These are phyloP conservation scores for Nitzschia sp. DNA, from an alignment of 108 stramenopile genomes.

Conservation along the genomic window DNA sequence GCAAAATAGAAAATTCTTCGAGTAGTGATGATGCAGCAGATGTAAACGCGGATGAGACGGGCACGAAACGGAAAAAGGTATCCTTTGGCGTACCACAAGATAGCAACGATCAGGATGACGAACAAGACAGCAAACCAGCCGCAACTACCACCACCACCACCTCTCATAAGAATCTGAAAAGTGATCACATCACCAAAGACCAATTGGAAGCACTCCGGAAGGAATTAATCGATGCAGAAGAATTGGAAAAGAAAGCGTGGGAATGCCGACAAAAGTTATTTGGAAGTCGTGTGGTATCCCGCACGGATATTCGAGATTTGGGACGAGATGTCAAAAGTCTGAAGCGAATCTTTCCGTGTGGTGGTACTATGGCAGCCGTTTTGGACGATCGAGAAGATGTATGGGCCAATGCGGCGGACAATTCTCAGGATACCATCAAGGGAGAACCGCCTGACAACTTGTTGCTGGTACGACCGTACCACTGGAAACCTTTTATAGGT, in stretches of 20 bases:
- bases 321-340: constrained; percentile 84
- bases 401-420: constrained; percentile 85
- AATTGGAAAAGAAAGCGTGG: constrained; percentile 59
- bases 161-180: constrained; percentile 4
- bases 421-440: constrained; percentile 41
- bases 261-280: constrained; percentile 69
- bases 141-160: not conserved
- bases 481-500: constrained; percentile 74
- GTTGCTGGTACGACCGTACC: constrained; percentile 77
- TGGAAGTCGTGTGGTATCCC: constrained; percentile 83
- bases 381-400: constrained; percentile 91
- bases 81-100: constrained; percentile 29
- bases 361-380: constrained; percentile 83
- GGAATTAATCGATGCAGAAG: constrained; percentile 54
- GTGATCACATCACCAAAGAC: constrained; percentile 28
- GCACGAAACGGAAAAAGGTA: constrained; percentile 45
- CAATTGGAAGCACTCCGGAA: constrained; percentile 48
- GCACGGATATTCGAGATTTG: constrained; percentile 86
- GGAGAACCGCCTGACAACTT: constrained; percentile 88
- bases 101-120: not conserved
- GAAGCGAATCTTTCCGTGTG: constrained; percentile 83
- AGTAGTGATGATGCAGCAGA: not conserved
- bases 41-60: constrained; percentile 1
- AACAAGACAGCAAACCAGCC: not conserved
- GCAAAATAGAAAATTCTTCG: not conserved